Base-by-base conservation (phyloP, 768 basidiomycete genomes). In the Cystobasidiopsis lactophilus region DNA sequence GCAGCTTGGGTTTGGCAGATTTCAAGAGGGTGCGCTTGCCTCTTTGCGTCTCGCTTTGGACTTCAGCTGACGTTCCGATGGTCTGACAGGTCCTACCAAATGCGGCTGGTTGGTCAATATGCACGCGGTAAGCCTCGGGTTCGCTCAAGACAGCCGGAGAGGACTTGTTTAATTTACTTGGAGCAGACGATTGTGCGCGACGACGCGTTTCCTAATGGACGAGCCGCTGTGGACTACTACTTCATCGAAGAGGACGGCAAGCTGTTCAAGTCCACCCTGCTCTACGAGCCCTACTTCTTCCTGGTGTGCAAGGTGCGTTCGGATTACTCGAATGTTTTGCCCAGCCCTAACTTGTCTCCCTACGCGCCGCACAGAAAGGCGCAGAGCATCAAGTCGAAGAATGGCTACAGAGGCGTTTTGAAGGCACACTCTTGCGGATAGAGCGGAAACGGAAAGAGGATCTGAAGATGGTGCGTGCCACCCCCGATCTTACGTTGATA, bases 41-140 rank as follows among this genome's bases (percentile, higher is more conserved):
- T 7, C 33, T 35, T 35, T 35, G 33, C 33, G 16, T 7, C 33
- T 35, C 33, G 16, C 33, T 35, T 7, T 35, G 33, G 33, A n/a
- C 33, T 35, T 35, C 7, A 16, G 33, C 33, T 7, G 33, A 7
- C 16, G 33, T 16, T 35, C 9, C 7, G 9, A 35, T 7, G 33
- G 33, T 7, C 33, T 7, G 16, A 35, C 16, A 35, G 33, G 33
- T 35, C 33, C 72, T 2, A 70, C 70, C 61, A 77, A 72, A 63
- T 81, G 83, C 51, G 93, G 89, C 2, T 96, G 93, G 93, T 69
- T 98, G 63, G 78, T 98, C 57, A 96, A 96, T 64, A 96, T 98
- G 91, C 89, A 91, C 65, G 85, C 93, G 50, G 86, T 88, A n/a
- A n/a, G n/a, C n/a, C n/a, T n/a, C n/a, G n/a, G 64, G 59, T 82